Percentiles rank a stretch among this genome's conserved stretches.
Conservation (phyloP, 2,329 filamentous ascomycete species). For the Colletotrichum brevisporum region DNA sequence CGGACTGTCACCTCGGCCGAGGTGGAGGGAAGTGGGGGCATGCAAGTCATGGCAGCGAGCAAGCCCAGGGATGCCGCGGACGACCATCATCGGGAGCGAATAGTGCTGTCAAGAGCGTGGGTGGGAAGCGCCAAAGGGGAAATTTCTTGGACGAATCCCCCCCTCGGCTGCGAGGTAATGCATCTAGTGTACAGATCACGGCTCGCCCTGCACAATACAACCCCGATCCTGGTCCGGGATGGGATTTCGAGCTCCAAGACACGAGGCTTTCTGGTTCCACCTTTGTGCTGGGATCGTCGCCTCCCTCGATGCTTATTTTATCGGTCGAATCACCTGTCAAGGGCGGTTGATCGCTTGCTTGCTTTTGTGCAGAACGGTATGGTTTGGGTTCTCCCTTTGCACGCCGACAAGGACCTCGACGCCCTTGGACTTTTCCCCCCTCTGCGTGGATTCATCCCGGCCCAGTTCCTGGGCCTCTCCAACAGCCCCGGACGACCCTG, state of each 20-base stretch:
- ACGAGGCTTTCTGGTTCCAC: constrained; percentile 20
- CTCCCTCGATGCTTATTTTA: constrained; percentile 20
- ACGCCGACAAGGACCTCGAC: not conserved
- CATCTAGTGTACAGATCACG: no score
- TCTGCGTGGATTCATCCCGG: not conserved
- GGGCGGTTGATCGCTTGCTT: not conserved
- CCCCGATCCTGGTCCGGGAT: not conserved
- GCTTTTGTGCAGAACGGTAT: not conserved
- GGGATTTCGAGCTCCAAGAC: constrained; percentile 23
- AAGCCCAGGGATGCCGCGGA: constrained; percentile 24
- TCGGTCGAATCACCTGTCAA: constrained; percentile 12
- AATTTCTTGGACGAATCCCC: constrained; percentile 29
- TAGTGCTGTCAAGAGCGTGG: constrained; percentile 12
- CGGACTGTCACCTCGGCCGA: constrained; percentile 3
- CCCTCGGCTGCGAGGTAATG: constrained; percentile 21
- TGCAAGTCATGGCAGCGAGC: constrained; percentile 33
- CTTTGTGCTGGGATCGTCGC: not conserved
- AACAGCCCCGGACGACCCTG: not conserved
- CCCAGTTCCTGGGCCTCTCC: not conserved
- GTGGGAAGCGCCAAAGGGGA: constrained; percentile 31
- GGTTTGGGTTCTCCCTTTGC: not conserved
- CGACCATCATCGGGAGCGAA: not conserved
- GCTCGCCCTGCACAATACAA: not conserved
- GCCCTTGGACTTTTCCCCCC: no score
- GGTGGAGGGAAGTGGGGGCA: constrained; percentile 23